A percentile compares a stretch with the other conserved stretches of the same genome.
Evolutionary conservation across 1,139 yeast genomes (phyloP).

Genomic region (Candida sanyaensis): DNA sequence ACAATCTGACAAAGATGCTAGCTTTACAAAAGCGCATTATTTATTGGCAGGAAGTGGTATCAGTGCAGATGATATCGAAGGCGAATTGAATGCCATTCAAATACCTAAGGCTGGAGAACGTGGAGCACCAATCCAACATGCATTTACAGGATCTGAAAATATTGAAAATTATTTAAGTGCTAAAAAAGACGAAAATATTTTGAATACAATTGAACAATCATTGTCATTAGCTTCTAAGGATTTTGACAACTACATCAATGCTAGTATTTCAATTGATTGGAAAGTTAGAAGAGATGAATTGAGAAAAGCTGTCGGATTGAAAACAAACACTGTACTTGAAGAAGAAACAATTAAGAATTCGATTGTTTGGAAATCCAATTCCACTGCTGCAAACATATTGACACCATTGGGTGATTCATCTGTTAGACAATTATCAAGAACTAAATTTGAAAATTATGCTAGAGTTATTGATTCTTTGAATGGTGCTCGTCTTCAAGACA

Average conservation of each 20-base stretch:
- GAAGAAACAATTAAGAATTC: slow-evolving; percentile 19
- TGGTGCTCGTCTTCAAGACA: slow-evolving; percentile 59
- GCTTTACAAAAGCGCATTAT: slow-evolving; percentile 87
- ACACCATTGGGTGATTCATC: slow-evolving; percentile 31
- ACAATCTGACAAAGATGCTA: slow-evolving; percentile 37
- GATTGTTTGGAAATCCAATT: slow-evolving; percentile 38
- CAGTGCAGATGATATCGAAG: slow-evolving; percentile 83
- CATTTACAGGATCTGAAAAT: slow-evolving; percentile 15
- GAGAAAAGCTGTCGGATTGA: slow-evolving; percentile 62
- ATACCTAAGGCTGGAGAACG: slow-evolving; percentile 17
- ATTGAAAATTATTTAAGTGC: slow-evolving; percentile 61
- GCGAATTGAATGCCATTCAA: slow-evolving; percentile 51
- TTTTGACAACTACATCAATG: slow-evolving; percentile 75
- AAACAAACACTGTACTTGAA: slow-evolving; percentile 18
- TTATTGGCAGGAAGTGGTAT: slow-evolving; percentile 87
- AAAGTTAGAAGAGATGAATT: slow-evolving; percentile 71
- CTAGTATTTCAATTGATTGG: slow-evolving; percentile 84
- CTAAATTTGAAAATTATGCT: slow-evolving; percentile 75
- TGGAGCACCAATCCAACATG: neutral
- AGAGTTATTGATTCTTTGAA: slow-evolving; percentile 69
- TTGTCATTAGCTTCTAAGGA: slow-evolving; percentile 75
- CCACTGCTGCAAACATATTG: slow-evolving; percentile 38
- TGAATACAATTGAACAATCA: slow-evolving; percentile 82
- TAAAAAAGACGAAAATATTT: slow-evolving; percentile 80
- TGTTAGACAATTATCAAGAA: slow-evolving; percentile 42